These are phyloP conservation scores for Thalassiosira livingstoniorum DNA, from an alignment of 352 stramenopile genomes.

Conservation along the genomic window DNA sequence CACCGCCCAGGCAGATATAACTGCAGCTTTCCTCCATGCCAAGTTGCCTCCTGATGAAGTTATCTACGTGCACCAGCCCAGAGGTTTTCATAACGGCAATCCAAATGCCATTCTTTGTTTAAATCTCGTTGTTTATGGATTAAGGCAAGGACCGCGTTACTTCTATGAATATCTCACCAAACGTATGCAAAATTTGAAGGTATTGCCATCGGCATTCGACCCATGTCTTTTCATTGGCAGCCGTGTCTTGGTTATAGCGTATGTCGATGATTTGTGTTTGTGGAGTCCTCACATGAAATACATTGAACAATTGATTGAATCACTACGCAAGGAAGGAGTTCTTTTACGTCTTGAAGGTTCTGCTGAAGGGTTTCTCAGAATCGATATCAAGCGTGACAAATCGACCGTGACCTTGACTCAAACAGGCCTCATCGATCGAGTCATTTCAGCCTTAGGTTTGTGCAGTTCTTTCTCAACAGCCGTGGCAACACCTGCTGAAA, in stretches of 20 bases:
- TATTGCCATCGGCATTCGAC: slow-evolving; percentile 25
- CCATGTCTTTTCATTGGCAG: slow-evolving; percentile 60
- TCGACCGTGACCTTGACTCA: slow-evolving; percentile 46
- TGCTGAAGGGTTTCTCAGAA: slow-evolving; percentile 62
- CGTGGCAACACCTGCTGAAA: slow-evolving; percentile 2
- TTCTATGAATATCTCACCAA: slow-evolving; percentile 17
- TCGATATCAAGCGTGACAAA: slow-evolving; percentile 43
- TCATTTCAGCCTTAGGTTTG: slow-evolving; percentile 47
- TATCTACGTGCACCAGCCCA: slow-evolving; percentile 47
- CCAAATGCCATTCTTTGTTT: slow-evolving; percentile 33
- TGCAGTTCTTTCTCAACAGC: background rate
- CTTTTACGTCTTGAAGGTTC: slow-evolving; percentile 48
- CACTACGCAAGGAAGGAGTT: slow-evolving; percentile 31
- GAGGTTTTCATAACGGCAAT: slow-evolving; percentile 28
- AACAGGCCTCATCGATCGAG: slow-evolving; percentile 36
- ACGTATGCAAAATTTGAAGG: background rate
- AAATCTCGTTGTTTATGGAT: slow-evolving; percentile 55
- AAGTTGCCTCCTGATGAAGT: slow-evolving; percentile 2
- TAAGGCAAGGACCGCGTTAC: slow-evolving; percentile 11
- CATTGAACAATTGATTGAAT: slow-evolving; percentile 49
- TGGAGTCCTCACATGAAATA: slow-evolving; percentile 8
- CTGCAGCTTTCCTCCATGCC: slow-evolving; percentile 39
- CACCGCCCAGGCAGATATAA: slow-evolving; percentile 26
- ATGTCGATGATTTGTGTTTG: slow-evolving; percentile 63
- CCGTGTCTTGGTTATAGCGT: slow-evolving; percentile 46